These are phyloP conservation scores for Chalciporus pseudorubinellus DNA, from an alignment of 768 basidiomycete genomes.

Conservation along the genomic window DNA sequence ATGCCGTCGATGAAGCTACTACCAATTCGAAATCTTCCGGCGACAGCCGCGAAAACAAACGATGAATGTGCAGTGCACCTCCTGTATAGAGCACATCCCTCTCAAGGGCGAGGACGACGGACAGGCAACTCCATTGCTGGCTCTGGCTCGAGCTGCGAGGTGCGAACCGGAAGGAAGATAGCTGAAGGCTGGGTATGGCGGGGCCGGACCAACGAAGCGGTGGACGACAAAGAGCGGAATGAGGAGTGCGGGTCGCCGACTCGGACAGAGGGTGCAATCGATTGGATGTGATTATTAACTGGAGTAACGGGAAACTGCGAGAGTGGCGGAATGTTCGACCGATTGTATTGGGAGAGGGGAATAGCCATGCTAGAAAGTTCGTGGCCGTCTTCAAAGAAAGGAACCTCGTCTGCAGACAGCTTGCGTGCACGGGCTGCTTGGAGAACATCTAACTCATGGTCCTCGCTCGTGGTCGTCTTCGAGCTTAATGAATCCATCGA, in stretches of 20 bases:
- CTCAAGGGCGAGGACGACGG: constrained; percentile 3
- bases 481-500: constrained; percentile 32
- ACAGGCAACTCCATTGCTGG: constrained; percentile 32
- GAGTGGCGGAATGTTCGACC: background rate
- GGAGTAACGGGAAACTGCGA: background rate
- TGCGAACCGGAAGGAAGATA: constrained; percentile 26
- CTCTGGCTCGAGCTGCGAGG: constrained; percentile 31
- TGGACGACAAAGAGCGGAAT: background rate
- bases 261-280: background rate
- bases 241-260: background rate
- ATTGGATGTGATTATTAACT: background rate
- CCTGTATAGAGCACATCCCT: background rate
- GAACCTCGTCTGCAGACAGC: background rate
- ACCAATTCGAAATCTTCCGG: too few species aligned
- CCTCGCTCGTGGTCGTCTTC: constrained; percentile 26
- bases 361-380: constrained; percentile 16
- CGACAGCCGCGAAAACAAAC: background rate
- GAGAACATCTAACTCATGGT: constrained; percentile 27
- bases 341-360: background rate
- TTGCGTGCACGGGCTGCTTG: background rate
- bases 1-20: too few species aligned
- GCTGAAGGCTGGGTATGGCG: constrained; percentile 18
- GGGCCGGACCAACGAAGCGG: background rate
- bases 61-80: background rate
- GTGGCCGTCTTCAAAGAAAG: constrained; percentile 4